Conservation (phyloP, 495 filamentous ascomycete genomes). For the Penicillium angulare region DNA sequence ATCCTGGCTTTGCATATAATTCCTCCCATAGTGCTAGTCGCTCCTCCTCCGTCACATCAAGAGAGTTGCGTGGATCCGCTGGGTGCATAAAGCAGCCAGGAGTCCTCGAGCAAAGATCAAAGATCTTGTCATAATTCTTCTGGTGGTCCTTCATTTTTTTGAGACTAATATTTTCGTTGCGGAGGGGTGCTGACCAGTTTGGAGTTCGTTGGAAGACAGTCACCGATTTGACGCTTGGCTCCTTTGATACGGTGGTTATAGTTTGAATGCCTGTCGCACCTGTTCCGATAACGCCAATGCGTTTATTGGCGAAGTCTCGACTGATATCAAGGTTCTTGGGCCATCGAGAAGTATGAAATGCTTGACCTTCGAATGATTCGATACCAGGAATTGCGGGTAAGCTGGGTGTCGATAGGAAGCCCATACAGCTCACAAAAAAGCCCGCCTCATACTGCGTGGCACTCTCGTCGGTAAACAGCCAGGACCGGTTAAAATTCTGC, state of each 20-base stretch:
- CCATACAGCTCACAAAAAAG: slow-evolving; percentile 23
- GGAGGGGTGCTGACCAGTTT: slow-evolving; percentile 42
- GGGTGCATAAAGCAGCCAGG: slow-evolving; percentile 44
- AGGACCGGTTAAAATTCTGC: slow-evolving; percentile 16
- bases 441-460: slow-evolving; percentile 8
- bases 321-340: slow-evolving; percentile 37
- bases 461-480: slow-evolving; percentile 14
- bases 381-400: slow-evolving; percentile 30
- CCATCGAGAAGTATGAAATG: slow-evolving; percentile 42
- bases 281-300: slow-evolving; percentile 50
- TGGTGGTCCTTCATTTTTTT: slow-evolving; percentile 46
- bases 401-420: slow-evolving; percentile 21
- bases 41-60: slow-evolving; percentile 20
- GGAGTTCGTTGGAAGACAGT: slow-evolving; percentile 52
- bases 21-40: slow-evolving; percentile 23
- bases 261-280: slow-evolving; percentile 51
- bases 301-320: slow-evolving; percentile 34
- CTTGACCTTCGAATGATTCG: slow-evolving; percentile 25
- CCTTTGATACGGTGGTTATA: slow-evolving; percentile 25
- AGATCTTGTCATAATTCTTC: slow-evolving; percentile 40
- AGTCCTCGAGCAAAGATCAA: slow-evolving; percentile 39
- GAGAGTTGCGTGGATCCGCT: slow-evolving; percentile 19
- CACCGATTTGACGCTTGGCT: slow-evolving; percentile 19
- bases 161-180: slow-evolving; percentile 38
- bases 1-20: slow-evolving; percentile 26